These are phyloP conservation scores for Euphorbia peplus DNA, from an alignment of 345 rosid species.

Conservation along the genomic window DNA sequence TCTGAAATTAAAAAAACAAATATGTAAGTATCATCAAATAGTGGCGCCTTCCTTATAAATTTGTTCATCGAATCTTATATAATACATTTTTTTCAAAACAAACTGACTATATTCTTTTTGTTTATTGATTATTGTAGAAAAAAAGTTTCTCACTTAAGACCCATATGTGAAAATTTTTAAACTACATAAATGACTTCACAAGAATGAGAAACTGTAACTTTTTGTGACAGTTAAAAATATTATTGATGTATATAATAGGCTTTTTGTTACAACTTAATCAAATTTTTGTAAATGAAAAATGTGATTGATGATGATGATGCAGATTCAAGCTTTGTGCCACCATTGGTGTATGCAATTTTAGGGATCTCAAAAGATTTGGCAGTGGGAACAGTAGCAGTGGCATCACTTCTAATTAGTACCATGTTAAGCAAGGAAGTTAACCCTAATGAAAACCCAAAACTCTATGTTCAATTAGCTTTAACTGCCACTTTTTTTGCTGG, in stretches of 20 bases:
- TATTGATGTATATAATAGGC: slow-evolving; percentile 9
- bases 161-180: too few relatives aligned
- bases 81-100: too few relatives aligned
- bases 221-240: slow-evolving; percentile 14
- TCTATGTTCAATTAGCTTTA: slow-evolving; percentile 36
- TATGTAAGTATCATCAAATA: too few relatives aligned
- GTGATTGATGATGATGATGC: not conserved
- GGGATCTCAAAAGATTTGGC: slow-evolving; percentile 54
- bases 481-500: slow-evolving; percentile 51
- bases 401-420: slow-evolving; percentile 42
- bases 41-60: too few relatives aligned
- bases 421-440: slow-evolving; percentile 36
- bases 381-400: slow-evolving; percentile 48
- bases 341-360: slow-evolving; percentile 45
- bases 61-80: too few relatives aligned
- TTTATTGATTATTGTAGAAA: too few relatives aligned
- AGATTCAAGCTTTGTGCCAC: slow-evolving; percentile 62
- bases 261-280: too few relatives aligned
- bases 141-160: too few relatives aligned
- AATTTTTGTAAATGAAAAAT: not conserved
- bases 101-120: too few relatives aligned
- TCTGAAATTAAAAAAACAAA: too few relatives aligned
- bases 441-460: slow-evolving; percentile 17
- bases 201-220: too few relatives aligned
- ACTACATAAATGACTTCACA: too few relatives aligned